Conservation (phyloP, 805 yeast species). For the Metschnikowia drakensbergensis region DNA sequence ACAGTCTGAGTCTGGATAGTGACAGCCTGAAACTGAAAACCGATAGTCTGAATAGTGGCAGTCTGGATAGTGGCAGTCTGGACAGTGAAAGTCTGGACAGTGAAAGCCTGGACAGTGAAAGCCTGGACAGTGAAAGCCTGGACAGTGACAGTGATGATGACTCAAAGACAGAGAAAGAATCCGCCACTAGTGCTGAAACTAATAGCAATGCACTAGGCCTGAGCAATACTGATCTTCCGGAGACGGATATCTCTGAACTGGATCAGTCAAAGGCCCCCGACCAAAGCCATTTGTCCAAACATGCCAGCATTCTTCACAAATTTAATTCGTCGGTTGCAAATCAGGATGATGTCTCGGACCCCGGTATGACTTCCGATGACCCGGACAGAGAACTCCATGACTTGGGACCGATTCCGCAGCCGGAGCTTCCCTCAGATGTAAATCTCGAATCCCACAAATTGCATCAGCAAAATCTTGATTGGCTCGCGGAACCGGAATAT, state of each 20-base stretch:
- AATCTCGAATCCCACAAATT: constrained; percentile 27
- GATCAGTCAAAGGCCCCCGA: background rate
- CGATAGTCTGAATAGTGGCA: constrained; percentile 17
- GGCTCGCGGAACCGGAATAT: constrained; percentile 66
- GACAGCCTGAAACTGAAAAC: constrained; percentile 8
- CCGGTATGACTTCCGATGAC: constrained; percentile 21
- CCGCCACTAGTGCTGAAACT: background rate
- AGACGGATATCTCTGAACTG: too few relatives aligned
- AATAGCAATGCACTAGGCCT: too few relatives aligned
- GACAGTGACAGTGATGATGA: constrained; percentile 10
- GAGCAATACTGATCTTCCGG: too few relatives aligned
- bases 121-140: constrained; percentile 11
- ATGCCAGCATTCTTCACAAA: constrained; percentile 49
- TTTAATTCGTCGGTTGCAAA: constrained; percentile 33
- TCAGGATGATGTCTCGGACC: constrained; percentile 21
- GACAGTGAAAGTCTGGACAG: constrained; percentile 5
- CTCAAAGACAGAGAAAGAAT: constrained; percentile 13
- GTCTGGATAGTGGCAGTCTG: constrained; percentile 15
- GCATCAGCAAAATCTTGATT: constrained; percentile 43
- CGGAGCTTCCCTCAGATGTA: constrained; percentile 56
- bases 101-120: background rate
- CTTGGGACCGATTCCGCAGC: constrained; percentile 82
- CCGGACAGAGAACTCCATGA: constrained; percentile 21
- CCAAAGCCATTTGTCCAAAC: constrained; percentile 31
- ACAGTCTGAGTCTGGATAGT: background rate